These are phyloP conservation scores for Mollisia scopiformis DNA, from an alignment of 2,329 filamentous ascomycete genomes.

Conservation along the genomic window DNA sequence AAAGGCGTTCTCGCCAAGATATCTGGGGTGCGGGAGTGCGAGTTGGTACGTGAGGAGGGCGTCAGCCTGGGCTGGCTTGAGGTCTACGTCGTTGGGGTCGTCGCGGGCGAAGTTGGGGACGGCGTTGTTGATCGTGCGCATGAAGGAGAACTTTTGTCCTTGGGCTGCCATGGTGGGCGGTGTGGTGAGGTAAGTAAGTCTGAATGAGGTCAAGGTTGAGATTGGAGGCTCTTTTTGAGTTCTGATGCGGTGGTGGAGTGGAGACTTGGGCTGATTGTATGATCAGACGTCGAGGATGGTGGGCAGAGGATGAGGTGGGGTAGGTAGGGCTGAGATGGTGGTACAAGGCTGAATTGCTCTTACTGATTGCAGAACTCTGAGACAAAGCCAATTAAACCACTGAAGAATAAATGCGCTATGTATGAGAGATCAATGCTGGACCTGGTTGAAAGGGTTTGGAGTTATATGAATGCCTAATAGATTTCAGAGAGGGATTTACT, in stretches of 20 bases:
- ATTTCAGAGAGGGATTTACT: too few relatives aligned
- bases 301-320: background rate
- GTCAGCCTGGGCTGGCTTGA: slow-evolving; percentile 22
- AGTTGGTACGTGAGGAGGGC: slow-evolving; percentile 25
- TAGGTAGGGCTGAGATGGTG: background rate
- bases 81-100: slow-evolving; percentile 23
- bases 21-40: slow-evolving; percentile 8
- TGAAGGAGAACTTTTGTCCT: slow-evolving; percentile 21
- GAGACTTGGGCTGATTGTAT: background rate
- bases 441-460: background rate
- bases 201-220: too few relatives aligned
- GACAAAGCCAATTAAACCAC: background rate
- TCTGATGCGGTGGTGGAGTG: background rate
- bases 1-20: slow-evolving; percentile 21
- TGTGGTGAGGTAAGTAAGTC: too few relatives aligned
- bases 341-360: background rate
- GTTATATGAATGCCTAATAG: background rate
- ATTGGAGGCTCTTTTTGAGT: too few relatives aligned
- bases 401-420: background rate
- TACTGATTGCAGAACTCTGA: background rate
- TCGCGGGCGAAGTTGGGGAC: slow-evolving; percentile 22
- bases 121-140: slow-evolving; percentile 23
- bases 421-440: background rate
- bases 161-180: background rate
- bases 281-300: too few relatives aligned